Evolutionary conservation across 352 stramenopile species (phyloP).

Genomic region (Elongisporangium anandrum): DNA sequence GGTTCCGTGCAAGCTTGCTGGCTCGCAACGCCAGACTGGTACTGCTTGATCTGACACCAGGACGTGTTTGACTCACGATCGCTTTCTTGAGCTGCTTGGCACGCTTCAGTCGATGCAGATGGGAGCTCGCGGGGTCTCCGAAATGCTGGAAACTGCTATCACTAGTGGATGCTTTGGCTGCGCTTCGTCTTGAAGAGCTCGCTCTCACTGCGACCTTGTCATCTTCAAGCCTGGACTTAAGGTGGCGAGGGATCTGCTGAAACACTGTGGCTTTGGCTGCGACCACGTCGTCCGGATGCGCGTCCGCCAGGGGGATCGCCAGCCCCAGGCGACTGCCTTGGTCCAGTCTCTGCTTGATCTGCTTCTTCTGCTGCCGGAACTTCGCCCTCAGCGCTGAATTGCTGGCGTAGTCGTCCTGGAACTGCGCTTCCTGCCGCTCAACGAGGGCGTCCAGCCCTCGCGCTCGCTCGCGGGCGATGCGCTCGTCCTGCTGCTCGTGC

Average conservation of each 20-base stretch:
- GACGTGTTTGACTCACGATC: too few relatives aligned
- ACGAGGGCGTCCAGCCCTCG: conserved; percentile 48
- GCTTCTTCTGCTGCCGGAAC: conserved; percentile 62
- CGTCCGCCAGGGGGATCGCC: conserved; percentile 55
- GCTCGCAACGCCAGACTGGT: too few relatives aligned
- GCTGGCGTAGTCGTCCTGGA: conserved; percentile 63
- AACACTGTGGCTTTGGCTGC: conserved; percentile 56
- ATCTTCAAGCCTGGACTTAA: conserved; percentile 1
- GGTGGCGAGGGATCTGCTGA: conserved; percentile 39
- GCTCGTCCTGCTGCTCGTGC: conserved; percentile 71
- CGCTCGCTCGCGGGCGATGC: conserved; percentile 35
- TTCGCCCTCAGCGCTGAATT: conserved; percentile 49
- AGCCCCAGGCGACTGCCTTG: conserved; percentile 43
- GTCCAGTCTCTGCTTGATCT: conserved; percentile 28
- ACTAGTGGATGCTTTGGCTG: conserved; percentile 3
- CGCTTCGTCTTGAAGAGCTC: not conserved
- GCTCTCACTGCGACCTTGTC: conserved; percentile 1
- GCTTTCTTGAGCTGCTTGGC: conserved; percentile 10
- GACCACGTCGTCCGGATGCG: conserved; percentile 48
- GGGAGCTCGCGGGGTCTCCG: conserved; percentile 44
- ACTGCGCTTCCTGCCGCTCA: conserved; percentile 52
- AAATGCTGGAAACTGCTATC: conserved; percentile 53
- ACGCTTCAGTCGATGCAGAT: conserved; percentile 46
- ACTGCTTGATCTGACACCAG: too few relatives aligned
- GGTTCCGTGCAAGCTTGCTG: too few relatives aligned